Evolutionary conservation across 106 monocot genomes (phyloP).

Genomic region (Hemerocallis citrina): DNA sequence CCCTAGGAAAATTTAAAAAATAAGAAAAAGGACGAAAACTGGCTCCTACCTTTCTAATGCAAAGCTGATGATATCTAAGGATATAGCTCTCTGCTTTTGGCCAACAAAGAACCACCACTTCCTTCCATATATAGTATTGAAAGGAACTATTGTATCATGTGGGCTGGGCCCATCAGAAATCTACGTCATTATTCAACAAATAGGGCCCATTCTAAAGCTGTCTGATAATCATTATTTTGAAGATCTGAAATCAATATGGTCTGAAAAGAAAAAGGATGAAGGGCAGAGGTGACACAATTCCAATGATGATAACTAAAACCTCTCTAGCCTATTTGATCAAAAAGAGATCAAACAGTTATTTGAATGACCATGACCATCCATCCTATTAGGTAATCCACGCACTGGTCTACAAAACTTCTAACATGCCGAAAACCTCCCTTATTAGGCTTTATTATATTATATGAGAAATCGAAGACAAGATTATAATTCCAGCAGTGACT

Average conservation of each 20-base stretch:
- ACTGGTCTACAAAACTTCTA: too few relatives aligned
- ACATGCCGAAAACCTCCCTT: too few relatives aligned
- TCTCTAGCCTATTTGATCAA: too few relatives aligned
- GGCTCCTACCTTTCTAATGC: conserved; percentile 3
- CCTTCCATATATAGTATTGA: background rate
- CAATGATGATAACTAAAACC: too few relatives aligned
- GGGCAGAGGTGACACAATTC: too few relatives aligned
- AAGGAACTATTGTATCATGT: background rate
- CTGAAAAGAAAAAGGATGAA: background rate
- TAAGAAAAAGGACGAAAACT: background rate
- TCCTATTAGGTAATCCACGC: too few relatives aligned
- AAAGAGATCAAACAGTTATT: too few relatives aligned
- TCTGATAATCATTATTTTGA: background rate
- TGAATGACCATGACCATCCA: too few relatives aligned
- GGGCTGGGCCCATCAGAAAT: background rate
- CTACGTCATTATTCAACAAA: background rate
- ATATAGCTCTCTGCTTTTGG: background rate
- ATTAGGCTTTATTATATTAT: too few relatives aligned
- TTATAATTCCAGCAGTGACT: too few relatives aligned
- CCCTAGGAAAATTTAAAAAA: background rate
- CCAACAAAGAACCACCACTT: background rate
- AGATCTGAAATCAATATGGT: background rate
- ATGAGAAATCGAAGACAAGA: too few relatives aligned
- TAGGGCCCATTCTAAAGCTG: background rate
- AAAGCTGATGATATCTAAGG: too few relatives aligned